phyloP scores from a whole-genome alignment of 2,329 filamentous ascomycete genomes.

The Xylaria multiplex region DNA sequence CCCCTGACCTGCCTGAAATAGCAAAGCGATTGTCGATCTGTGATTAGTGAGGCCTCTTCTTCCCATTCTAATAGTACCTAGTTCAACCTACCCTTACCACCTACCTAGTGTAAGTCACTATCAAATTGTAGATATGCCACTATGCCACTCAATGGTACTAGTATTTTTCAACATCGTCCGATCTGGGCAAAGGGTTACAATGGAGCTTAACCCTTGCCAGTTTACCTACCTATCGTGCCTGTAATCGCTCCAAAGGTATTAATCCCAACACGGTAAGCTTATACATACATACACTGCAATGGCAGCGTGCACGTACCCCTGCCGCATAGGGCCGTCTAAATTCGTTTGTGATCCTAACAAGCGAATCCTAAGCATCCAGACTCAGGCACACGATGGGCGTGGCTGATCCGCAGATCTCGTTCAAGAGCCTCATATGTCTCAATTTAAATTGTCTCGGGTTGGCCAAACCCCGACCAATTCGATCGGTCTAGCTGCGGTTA shows the following conservation, averaged over 20 bases:
- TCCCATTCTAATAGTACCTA: background rate
- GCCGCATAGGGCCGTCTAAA: slow-evolving; percentile 4
- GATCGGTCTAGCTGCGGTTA: background rate
- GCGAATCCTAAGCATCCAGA: background rate
- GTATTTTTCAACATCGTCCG: slow-evolving; percentile 12
- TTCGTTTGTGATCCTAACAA: background rate
- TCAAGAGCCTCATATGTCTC: slow-evolving; percentile 30
- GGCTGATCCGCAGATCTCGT: slow-evolving; percentile 18
- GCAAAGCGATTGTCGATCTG: slow-evolving; percentile 29
- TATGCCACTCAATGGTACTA: background rate
- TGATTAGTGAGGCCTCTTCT: background rate
- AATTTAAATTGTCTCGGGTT: slow-evolving; percentile 1
- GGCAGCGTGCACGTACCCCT: background rate
- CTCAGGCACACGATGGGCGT: slow-evolving; percentile 18
- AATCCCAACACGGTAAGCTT: background rate
- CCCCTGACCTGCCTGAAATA: slow-evolving; percentile 28
- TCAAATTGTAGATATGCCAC: background rate
- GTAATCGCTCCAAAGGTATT: background rate
- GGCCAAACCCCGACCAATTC: background rate
- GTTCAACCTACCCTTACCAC: background rate
- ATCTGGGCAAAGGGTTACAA: slow-evolving; percentile 3
- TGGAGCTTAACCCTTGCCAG: background rate
- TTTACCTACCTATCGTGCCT: background rate
- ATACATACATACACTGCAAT: background rate
- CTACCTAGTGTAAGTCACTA: too few species aligned